Base-by-base conservation (phyloP, 148 eudicot species). In the Silene latifolia region DNA sequence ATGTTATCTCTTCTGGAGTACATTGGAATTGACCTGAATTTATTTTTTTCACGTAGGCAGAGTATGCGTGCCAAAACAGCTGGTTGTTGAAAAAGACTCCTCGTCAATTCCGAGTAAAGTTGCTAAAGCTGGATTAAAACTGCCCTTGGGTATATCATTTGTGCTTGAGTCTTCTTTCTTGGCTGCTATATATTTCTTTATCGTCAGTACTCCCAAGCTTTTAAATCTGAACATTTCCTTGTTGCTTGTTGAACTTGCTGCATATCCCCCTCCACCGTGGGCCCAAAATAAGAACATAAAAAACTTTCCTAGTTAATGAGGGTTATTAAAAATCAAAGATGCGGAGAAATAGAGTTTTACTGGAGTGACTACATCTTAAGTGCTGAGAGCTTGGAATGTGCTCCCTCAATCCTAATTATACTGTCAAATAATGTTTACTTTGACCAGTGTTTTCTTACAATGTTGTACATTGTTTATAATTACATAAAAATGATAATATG, bases 31-130 rank as follows among this genome's bases (percentile, higher is more conserved):
- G 71, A 67, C 54, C 51, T 17, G 9, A 27, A 1, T 17, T 51
- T 12, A 39, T 78, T 19, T 54, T 13, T 70, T 25, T 23, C 63
- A 58, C 76, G 75, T 76, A 90, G 95, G 92, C 67, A 85, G 81
- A 76, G 86, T 90, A 67, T 74, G 89, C 69, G 88, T 88, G 76
- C 96, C 92, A 9, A 89, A 80, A 78, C 92, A 90, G 76, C 71
- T 90, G 83, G 91, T 90, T 63, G 80, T 90, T 20, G 74, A 80
- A 73, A 67, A 82, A 69, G 92, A 88, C 80, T 82, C 92, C 21
- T 75, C 80, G 18, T 86, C 88, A 8, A 89, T 89, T 58, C 80
- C 87, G 17, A 81, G 47, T 79, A 88, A 80, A 79, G 92, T 90
- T 77, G 80, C 85, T 64, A 85, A 77, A 77, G 89, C 88, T 66